These are phyloP conservation scores for Coemansia sp. DNA, from an alignment of 192 early-diverging fungal species.

Conservation along the genomic window DNA sequence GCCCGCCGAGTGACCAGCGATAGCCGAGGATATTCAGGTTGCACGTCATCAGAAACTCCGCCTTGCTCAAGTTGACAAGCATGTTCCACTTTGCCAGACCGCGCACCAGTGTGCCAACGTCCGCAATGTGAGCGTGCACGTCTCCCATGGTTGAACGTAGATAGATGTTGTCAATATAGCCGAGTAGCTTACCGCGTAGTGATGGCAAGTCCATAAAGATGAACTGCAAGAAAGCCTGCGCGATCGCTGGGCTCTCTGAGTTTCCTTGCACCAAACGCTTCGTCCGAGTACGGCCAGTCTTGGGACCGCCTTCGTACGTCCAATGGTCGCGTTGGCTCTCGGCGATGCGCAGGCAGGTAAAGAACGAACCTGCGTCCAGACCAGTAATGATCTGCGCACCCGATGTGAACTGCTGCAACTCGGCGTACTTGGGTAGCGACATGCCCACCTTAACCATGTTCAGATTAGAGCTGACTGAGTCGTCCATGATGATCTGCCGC, in stretches of 20 bases:
- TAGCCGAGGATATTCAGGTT: neutral
- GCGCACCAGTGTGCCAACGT: neutral
- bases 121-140: neutral
- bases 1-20: neutral
- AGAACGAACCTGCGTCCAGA: conserved; percentile 3
- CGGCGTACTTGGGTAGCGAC: neutral
- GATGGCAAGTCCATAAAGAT: neutral
- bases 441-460: neutral
- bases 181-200: neutral
- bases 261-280: conserved; percentile 11
- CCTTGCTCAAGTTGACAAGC: conserved; percentile 8
- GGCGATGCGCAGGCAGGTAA: neutral
- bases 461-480: neutral
- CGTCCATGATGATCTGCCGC: neutral
- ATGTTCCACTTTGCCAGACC: neutral
- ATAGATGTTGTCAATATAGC: conserved; percentile 28
- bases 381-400: neutral
- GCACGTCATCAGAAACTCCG: neutral
- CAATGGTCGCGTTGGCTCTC: neutral
- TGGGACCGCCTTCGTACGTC: neutral
- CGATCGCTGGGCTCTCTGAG: conserved; percentile 9
- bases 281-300: neutral
- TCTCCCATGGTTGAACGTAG: neutral
- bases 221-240: neutral
- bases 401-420: neutral